phyloP scores from a whole-genome alignment of 31 red algal species.

The Asparagopsis taxiformis region DNA sequence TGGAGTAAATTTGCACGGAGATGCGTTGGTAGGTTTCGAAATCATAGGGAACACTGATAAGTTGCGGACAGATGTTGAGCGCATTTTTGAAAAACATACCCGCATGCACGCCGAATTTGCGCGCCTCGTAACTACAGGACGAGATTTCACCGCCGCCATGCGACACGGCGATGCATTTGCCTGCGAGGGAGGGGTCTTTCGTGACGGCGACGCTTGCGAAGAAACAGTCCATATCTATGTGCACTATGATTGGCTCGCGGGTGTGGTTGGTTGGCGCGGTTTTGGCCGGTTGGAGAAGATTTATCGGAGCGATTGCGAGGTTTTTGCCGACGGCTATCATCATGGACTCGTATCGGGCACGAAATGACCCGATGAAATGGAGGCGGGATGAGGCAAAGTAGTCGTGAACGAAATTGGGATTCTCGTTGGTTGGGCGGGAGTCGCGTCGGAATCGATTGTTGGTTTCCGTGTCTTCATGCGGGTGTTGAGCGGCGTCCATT shows the following conservation, averaged over 20 bases:
- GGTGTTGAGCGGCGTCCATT: background rate
- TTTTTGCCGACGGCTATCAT: constrained; percentile 51
- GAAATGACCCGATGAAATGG: constrained; percentile 91
- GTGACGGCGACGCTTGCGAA: constrained; percentile 84
- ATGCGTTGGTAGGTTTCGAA: constrained; percentile 67
- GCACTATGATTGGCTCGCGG: constrained; percentile 62
- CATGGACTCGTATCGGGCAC: constrained; percentile 85
- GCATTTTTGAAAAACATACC: constrained; percentile 88
- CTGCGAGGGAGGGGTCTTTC: constrained; percentile 55
- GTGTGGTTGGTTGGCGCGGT: background rate
- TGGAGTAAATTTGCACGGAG: constrained; percentile 62
- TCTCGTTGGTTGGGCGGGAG: constrained; percentile 66
- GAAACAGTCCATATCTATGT: constrained; percentile 96
- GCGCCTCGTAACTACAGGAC: constrained; percentile 84
- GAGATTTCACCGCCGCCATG: constrained; percentile 92
- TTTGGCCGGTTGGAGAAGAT: constrained; percentile 5
- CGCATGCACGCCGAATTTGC: constrained; percentile 75
- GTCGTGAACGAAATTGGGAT: constrained; percentile 89
- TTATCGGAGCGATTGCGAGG: constrained; percentile 16
- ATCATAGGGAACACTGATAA: constrained; percentile 77
- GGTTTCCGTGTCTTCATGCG: background rate
- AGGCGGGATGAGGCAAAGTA: constrained; percentile 86
- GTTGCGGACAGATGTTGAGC: constrained; percentile 64
- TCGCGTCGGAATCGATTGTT: constrained; percentile 24
- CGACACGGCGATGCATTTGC: constrained; percentile 82